Evolutionary conservation across 1,284 basidiomycete species (phyloP).

Genomic region (Pseudozyma pruni): DNA sequence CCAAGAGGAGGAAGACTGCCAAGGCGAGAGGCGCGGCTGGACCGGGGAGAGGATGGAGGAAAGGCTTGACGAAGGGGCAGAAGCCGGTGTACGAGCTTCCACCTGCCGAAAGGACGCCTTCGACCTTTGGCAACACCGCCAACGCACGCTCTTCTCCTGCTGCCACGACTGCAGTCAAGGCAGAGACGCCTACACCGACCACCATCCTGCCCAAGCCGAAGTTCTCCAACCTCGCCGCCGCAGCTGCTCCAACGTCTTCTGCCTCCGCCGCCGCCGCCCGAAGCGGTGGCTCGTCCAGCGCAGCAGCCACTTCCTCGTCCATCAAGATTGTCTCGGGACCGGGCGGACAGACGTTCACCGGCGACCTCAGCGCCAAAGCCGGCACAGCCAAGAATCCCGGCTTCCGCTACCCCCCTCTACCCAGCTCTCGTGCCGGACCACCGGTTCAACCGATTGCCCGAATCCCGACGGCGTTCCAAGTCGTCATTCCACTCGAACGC

Average conservation of each 20-base stretch:
- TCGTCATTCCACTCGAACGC: constrained; percentile 51
- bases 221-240: constrained; percentile 7
- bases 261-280: background rate
- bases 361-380: constrained; percentile 41
- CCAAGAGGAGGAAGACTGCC: constrained; percentile 62
- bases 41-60: constrained; percentile 64
- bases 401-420: constrained; percentile 55
- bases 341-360: constrained; percentile 27
- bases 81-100: constrained; percentile 63
- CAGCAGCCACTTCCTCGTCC: constrained; percentile 1
- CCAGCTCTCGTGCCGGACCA: constrained; percentile 43
- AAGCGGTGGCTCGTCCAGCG: background rate
- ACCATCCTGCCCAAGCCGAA: constrained; percentile 10
- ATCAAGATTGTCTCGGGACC: constrained; percentile 43
- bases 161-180: constrained; percentile 16
- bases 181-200: constrained; percentile 20
- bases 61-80: constrained; percentile 64
- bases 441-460: constrained; percentile 51
- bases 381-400: constrained; percentile 46
- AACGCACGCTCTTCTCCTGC: constrained; percentile 17
- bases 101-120: constrained; percentile 39
- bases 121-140: constrained; percentile 39
- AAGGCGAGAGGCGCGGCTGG: constrained; percentile 65
- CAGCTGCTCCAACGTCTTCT: background rate
- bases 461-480: constrained; percentile 50